These are phyloP conservation scores for Biscogniauxia sp. DNA, from an alignment of 2,329 filamentous ascomycete genomes.

Conservation along the genomic window DNA sequence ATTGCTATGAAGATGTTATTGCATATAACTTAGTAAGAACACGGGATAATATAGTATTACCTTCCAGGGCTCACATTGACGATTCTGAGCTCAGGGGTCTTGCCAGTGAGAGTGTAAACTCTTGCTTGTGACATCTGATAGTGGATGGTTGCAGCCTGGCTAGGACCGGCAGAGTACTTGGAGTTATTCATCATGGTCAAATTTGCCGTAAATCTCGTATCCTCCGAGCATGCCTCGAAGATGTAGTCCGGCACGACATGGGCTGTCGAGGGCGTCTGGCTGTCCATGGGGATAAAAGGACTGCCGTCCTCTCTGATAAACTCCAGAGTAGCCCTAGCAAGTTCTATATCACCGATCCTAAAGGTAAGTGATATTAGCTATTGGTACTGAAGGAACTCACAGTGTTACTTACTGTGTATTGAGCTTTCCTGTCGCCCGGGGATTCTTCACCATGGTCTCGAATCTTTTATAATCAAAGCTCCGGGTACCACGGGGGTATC, in stretches of 20 bases:
- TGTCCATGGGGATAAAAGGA: slow-evolving; percentile 20
- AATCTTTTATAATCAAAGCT: slow-evolving; percentile 19
- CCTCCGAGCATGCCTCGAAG: slow-evolving; percentile 20
- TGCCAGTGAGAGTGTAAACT: slow-evolving; percentile 6
- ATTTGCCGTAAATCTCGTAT: slow-evolving; percentile 15
- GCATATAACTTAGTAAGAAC: neutral
- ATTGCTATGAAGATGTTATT: slow-evolving; percentile 25
- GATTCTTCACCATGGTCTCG: slow-evolving; percentile 20
- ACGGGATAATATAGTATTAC: slow-evolving; percentile 19
- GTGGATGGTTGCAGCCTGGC: neutral
- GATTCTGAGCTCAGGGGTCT: slow-evolving; percentile 23
- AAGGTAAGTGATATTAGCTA: slow-evolving; percentile 2
- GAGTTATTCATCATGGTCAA: slow-evolving; percentile 9
- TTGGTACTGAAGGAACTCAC: slow-evolving; percentile 1
- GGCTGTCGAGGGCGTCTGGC: slow-evolving; percentile 13
- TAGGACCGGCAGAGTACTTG: neutral
- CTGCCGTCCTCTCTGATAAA: slow-evolving; percentile 14
- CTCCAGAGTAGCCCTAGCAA: slow-evolving; percentile 11
- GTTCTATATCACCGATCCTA: slow-evolving; percentile 20
- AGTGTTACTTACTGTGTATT: slow-evolving; percentile 17
- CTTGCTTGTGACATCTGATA: slow-evolving; percentile 14
- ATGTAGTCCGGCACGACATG: slow-evolving; percentile 23
- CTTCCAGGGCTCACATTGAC: slow-evolving; percentile 32
- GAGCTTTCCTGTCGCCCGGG: slow-evolving; percentile 19
- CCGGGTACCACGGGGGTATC: slow-evolving; percentile 11